Evolutionary conservation across 805 yeast genomes (phyloP), one percentile per base, ranked within the genome.

Genomic region (Schizosaccharomyces octosporus): DNA sequence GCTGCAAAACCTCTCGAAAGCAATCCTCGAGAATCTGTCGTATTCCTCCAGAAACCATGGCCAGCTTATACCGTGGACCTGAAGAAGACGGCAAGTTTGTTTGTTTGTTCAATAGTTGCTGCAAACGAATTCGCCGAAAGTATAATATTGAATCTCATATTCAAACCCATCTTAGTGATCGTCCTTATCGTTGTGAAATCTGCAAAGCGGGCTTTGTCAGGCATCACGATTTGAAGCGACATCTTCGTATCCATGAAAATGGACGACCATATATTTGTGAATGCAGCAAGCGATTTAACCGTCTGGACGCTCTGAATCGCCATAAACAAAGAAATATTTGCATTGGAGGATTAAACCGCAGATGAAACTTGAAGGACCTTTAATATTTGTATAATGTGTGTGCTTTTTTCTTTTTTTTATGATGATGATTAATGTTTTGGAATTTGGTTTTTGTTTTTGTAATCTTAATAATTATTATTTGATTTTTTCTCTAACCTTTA

Each of bases 91-190:
- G 84, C 59, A 75, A 78, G 39, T 94, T 78, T 72, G 77, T 81
- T 45, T 93, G 99, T 71, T 76, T 79, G 63, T 90, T 76, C 71
- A 79, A 84, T 17, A 76, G 77, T 62, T 93, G 99, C 72, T 84
- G 85, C 9, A 88, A 93, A 72, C 74, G 78, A 62, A 90, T 93
- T 72, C 81, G 88, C 6, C 77, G 98, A 68, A 77, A 95, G 59
- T 94, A 94, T 72, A 93, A 93, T 68, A 87, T 87, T 13, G 76
- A 97, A 64, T 87, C 96, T 0, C 99, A 93, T 71, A 89, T 93
- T 62, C 98, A 93, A 70, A 93, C 98, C 0, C 99, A 93, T 75
- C 73, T 93, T 60, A 83, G 90, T 69, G 98, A 94, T 70, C 76
- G 97, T 64, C 99, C 99, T 0, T 90, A 87, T 72, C 74, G 78